Evolutionary conservation across 208 protist species (phyloP), one percentile per base, ranked within the genome.

Genomic region (Crithidia expoeki): DNA sequence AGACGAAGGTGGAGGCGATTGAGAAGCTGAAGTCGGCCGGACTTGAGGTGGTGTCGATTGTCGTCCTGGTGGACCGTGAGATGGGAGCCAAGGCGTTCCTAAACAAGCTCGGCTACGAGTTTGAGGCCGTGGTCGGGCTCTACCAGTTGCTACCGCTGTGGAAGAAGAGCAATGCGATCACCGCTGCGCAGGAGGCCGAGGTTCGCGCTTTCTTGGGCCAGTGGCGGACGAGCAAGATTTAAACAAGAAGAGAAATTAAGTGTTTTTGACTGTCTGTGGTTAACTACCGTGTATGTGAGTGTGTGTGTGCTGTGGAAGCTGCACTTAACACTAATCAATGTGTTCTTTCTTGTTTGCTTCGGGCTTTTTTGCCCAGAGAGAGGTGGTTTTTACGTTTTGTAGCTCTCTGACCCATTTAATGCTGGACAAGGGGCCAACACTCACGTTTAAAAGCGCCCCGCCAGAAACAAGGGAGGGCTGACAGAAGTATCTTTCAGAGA

Each of bases 1-100:
- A 93, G 64, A 97, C 87, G 32, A 98, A 98, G 63, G 75, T 98
- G 28, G 96, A 98, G 86, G 97, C 96, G n/a, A 92, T 94, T 47
- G 90, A 94, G 57, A 93, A 96, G 69, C 76, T 97, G 5, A 89
- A 83, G 74, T 78, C 81, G 6, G 92, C 85, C 6, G 94, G 93
- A 0, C 77, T 98, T 21, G 76, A 90, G 64, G 84, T 98, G 38
- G 88, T 92, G 40, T 83, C 97, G 34, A 97, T 96, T 40, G 92
- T 98, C 1, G 97, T 98, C 40, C 81, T 98, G 27, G 83, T 98
- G 47, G 95, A 98, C 68, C 93, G 97, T 53, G 92, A 98, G 79
- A 98, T 98, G 92, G 97, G 97, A n/a, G 96, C 93, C 36, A 90
- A 92, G 75, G 73, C 85, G 23, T 93, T 92, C 72, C 72, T 96